Evolutionary conservation across 1,284 basidiomycete genomes (phyloP).

Genomic region (Ustilago tritici): DNA sequence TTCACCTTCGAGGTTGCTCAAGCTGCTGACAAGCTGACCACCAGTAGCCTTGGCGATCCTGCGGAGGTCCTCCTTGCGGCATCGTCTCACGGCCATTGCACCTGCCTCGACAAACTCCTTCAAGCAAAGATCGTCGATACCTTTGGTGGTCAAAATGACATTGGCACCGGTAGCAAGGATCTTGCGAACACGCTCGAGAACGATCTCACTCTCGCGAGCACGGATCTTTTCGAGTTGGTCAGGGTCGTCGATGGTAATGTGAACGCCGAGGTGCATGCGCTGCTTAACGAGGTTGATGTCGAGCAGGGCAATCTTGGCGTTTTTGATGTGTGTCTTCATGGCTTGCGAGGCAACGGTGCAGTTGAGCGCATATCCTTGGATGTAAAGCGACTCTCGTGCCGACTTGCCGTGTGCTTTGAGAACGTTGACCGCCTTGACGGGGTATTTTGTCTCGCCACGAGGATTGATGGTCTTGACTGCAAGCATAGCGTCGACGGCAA

Average conservation of each 20-base stretch:
- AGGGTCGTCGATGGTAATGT: constrained; percentile 95
- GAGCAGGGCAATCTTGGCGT: constrained; percentile 97
- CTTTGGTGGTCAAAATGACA: constrained; percentile 96
- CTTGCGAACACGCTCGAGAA: constrained; percentile 93
- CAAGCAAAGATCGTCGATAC: constrained; percentile 96
- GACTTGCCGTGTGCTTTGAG: constrained; percentile 98
- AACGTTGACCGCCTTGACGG: constrained; percentile 99
- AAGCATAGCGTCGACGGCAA: constrained; percentile 99
- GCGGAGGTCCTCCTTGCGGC: constrained; percentile 96
- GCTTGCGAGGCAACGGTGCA: constrained; percentile 99
- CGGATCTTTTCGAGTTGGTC: constrained; percentile 96
- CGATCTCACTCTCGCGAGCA: constrained; percentile 93
- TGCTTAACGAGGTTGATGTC: constrained; percentile 98
- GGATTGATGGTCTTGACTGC: constrained; percentile 95
- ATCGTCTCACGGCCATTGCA: constrained; percentile 97
- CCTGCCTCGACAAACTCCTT: constrained; percentile 99
- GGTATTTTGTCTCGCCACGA: constrained; percentile 97
- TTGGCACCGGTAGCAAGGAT: constrained; percentile 96
- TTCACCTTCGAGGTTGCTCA: constrained; percentile 97
- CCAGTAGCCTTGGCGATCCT: constrained; percentile 98
- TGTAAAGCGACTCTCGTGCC: constrained; percentile 92
- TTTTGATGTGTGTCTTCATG: constrained; percentile 94
- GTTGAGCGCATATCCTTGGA: constrained; percentile 97
- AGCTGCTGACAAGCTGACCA: constrained; percentile 88
- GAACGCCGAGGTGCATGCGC: constrained; percentile 97